phyloP scores from a whole-genome alignment of 2,329 filamentous ascomycete genomes.

The Penicillium paneum region DNA sequence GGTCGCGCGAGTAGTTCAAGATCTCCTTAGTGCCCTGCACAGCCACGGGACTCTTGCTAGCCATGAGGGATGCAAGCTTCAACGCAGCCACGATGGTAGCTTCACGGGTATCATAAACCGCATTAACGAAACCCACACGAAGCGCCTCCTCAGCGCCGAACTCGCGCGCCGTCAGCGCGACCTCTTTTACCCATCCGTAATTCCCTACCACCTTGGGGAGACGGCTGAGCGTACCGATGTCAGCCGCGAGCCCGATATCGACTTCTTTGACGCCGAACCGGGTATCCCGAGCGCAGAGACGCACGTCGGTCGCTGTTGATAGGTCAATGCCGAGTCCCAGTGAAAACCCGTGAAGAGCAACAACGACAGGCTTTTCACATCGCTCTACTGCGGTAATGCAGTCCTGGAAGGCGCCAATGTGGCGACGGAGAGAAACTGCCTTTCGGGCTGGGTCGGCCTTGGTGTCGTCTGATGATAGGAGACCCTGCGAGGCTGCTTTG shows the following conservation, averaged over 20 bases:
- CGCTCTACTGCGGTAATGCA: slow-evolving; percentile 73
- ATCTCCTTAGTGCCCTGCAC: slow-evolving; percentile 85
- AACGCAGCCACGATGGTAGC: slow-evolving; percentile 62
- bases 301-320: slow-evolving; percentile 43
- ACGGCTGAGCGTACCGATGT: slow-evolving; percentile 47
- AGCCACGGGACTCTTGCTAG: slow-evolving; percentile 80
- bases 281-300: slow-evolving; percentile 37
- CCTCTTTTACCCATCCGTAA: slow-evolving; percentile 50
- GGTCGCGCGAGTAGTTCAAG: slow-evolving; percentile 76
- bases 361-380: slow-evolving; percentile 90
- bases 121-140: slow-evolving; percentile 45
- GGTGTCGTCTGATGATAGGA: slow-evolving; percentile 41
- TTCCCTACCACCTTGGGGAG: slow-evolving; percentile 48
- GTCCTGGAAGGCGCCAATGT: slow-evolving; percentile 76
- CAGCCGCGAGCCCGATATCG: slow-evolving; percentile 50
- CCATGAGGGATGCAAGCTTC: slow-evolving; percentile 63
- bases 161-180: slow-evolving; percentile 43
- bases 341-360: slow-evolving; percentile 72
- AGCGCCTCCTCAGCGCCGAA: slow-evolving; percentile 47
- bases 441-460: slow-evolving; percentile 61
- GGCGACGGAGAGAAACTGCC: slow-evolving; percentile 60
- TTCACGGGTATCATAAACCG: slow-evolving; percentile 51
- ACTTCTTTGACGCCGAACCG: slow-evolving; percentile 49
- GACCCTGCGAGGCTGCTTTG: slow-evolving; percentile 59
- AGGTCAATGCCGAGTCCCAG: slow-evolving; percentile 74